Percentiles rank a stretch among this genome's conserved stretches.
phyloP scores from a whole-genome alignment of 2,329 filamentous ascomycete species.

The Rhinocladiella similis region DNA sequence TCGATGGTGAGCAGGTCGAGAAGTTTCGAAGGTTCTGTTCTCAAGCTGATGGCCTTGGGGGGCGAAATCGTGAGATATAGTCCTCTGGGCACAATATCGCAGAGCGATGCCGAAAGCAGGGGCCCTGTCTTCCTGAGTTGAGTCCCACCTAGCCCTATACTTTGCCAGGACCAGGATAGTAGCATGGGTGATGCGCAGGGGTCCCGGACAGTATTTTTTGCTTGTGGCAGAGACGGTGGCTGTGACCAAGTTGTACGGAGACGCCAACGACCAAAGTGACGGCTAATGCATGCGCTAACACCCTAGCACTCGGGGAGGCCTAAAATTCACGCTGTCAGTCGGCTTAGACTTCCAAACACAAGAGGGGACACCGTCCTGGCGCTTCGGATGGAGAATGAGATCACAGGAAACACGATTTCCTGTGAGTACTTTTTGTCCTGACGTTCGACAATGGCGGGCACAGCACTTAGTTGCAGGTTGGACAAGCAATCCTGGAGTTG shows the following conservation, averaged over 20 bases:
- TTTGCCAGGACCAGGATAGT: slow-evolving; percentile 3
- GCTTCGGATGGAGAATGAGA: neutral
- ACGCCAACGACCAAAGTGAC: slow-evolving; percentile 12
- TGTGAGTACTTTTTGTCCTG: too few species aligned
- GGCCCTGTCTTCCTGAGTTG: slow-evolving; percentile 13
- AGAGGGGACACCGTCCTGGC: neutral
- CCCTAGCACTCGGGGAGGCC: slow-evolving; percentile 20
- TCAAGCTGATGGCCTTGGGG: slow-evolving; percentile 14
- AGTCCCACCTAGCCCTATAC: slow-evolving; percentile 15
- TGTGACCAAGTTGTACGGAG: slow-evolving; percentile 8
- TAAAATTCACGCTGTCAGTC: slow-evolving; percentile 10
- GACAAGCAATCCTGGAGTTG: neutral
- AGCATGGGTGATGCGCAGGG: slow-evolving; percentile 6
- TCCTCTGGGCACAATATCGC: slow-evolving; percentile 10
- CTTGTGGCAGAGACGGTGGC: slow-evolving; percentile 13
- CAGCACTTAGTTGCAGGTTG: neutral
- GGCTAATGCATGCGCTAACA: slow-evolving; percentile 17
- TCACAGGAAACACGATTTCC: neutral
- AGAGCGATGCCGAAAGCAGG: slow-evolving; percentile 21
- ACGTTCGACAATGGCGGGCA: too few species aligned
- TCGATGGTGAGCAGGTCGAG: neutral
- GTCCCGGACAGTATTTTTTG: slow-evolving; percentile 6
- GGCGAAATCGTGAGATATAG: slow-evolving; percentile 28
- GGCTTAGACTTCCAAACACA: slow-evolving; percentile 4
- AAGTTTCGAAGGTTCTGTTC: slow-evolving; percentile 12